phyloP scores from a whole-genome alignment of 176 grass and related monocot species.

The Oropetium thomaeum region DNA sequence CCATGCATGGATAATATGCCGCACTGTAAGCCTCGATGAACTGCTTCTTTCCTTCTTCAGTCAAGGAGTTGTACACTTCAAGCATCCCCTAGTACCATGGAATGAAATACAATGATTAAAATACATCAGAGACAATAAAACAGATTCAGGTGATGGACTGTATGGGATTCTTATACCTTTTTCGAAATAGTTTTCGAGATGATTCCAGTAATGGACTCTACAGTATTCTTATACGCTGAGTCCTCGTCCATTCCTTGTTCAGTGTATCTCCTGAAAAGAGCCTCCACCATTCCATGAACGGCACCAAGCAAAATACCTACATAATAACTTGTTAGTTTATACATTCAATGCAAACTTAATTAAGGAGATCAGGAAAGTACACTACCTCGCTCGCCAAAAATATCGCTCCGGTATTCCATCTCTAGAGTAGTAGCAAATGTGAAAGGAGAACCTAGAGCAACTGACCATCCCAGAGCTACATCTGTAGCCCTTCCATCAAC shows the following conservation, averaged over 20 bases:
- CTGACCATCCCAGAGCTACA: constrained; percentile 87
- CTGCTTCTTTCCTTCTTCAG: constrained; percentile 72
- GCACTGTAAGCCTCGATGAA: constrained; percentile 71
- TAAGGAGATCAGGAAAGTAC: background rate
- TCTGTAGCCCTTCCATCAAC: constrained; percentile 73
- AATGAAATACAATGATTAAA: background rate
- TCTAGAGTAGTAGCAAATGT: constrained; percentile 81
- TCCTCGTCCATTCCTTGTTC: constrained; percentile 74
- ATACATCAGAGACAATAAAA: background rate
- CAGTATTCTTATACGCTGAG: constrained; percentile 69
- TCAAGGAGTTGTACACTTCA: constrained; percentile 65
- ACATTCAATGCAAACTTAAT: background rate
- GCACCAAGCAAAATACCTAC: constrained; percentile 83
- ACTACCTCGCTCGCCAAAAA: constrained; percentile 55
- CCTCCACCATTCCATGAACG: constrained; percentile 74
- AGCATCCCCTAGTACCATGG: constrained; percentile 60
- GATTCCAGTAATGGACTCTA: constrained; percentile 74
- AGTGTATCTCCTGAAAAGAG: constrained; percentile 73
- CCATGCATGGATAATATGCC: constrained; percentile 76
- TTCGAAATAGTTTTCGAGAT: constrained; percentile 80
- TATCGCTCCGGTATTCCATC: constrained; percentile 77
- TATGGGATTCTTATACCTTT: constrained; percentile 53
- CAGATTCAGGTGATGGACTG: no score
- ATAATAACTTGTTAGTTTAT: background rate
- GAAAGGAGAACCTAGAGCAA: constrained; percentile 83